Evolutionary conservation across 2,329 filamentous ascomycete species (phyloP).

Genomic region (Gnomoniopsis smithogilvyi): DNA sequence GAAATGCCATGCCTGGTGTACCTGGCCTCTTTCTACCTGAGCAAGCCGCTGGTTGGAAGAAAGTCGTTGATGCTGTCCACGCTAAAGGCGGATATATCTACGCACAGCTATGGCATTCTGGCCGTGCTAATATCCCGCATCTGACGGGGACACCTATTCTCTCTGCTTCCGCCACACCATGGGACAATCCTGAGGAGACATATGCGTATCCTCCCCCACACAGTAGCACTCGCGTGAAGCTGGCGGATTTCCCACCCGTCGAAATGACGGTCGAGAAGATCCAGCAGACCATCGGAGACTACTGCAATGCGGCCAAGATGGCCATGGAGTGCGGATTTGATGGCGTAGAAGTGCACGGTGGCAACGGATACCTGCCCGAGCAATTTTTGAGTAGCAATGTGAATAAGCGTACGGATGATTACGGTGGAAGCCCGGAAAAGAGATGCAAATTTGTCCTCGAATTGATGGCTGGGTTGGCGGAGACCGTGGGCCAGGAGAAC

Average conservation of each 20-base stretch:
- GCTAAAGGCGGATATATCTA: conserved; percentile 55
- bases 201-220: conserved; percentile 9
- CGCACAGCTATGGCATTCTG: conserved; percentile 59
- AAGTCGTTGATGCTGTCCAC: conserved; percentile 57
- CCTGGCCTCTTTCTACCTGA: conserved; percentile 53
- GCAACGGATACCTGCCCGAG: conserved; percentile 41
- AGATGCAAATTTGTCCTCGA: conserved; percentile 49
- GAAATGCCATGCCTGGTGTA: conserved; percentile 35
- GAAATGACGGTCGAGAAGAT: conserved; percentile 39
- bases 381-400: conserved; percentile 52
- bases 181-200: conserved; percentile 11
- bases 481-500: conserved; percentile 46
- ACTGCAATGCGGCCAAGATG: conserved; percentile 28
- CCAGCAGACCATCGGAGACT: conserved; percentile 29
- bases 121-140: conserved; percentile 35
- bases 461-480: conserved; percentile 46
- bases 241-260: conserved; percentile 10
- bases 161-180: conserved; percentile 7
- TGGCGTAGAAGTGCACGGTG: conserved; percentile 38
- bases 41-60: conserved; percentile 55
- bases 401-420: conserved; percentile 53
- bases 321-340: conserved; percentile 51
- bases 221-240: conserved; percentile 2
- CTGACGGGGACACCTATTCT: conserved; percentile 8
- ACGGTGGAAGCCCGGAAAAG: conserved; percentile 54